A percentile compares a stretch with the other conserved stretches of the same genome.
Conservation (phyloP, 768 basidiomycete species). For the Chalciporus pseudorubinellus region DNA sequence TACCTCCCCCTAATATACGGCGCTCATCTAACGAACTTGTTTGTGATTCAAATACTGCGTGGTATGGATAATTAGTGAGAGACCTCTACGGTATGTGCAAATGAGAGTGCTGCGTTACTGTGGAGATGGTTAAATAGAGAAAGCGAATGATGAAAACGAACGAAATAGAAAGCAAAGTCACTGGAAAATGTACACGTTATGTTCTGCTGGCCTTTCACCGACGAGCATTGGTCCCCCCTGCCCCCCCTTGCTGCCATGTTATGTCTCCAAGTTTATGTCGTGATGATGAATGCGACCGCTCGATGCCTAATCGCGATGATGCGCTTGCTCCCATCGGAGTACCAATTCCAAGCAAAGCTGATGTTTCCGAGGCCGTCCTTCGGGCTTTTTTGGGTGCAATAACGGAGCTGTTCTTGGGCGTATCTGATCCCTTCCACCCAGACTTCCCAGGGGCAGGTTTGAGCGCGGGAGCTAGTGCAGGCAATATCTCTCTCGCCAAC, state of each 20-base stretch:
- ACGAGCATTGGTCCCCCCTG: conserved; percentile 8
- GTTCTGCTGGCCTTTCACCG: conserved; percentile 16
- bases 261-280: conserved; percentile 64
- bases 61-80: conserved; percentile 25
- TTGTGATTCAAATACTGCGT: conserved; percentile 4
- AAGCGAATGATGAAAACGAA: conserved; percentile 13
- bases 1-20: background rate
- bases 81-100: conserved; percentile 27
- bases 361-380: conserved; percentile 69
- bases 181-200: conserved; percentile 8
- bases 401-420: conserved; percentile 35
- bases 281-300: conserved; percentile 37
- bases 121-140: conserved; percentile 19
- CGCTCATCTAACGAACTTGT: background rate
- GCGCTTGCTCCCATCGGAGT: conserved; percentile 16
- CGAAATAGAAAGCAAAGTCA: conserved; percentile 13
- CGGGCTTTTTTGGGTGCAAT: conserved; percentile 66
- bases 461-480: conserved; percentile 69
- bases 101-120: conserved; percentile 28
- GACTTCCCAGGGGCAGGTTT: conserved; percentile 44
- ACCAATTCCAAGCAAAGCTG: conserved; percentile 32
- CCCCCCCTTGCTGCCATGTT: conserved; percentile 45
- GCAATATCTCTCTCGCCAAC: conserved; percentile 81
- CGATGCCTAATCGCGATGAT: conserved; percentile 32
- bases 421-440: conserved; percentile 33